Evolutionary conservation across 2,329 filamentous ascomycete genomes (phyloP).

Genomic region (Ilyonectria sp.): DNA sequence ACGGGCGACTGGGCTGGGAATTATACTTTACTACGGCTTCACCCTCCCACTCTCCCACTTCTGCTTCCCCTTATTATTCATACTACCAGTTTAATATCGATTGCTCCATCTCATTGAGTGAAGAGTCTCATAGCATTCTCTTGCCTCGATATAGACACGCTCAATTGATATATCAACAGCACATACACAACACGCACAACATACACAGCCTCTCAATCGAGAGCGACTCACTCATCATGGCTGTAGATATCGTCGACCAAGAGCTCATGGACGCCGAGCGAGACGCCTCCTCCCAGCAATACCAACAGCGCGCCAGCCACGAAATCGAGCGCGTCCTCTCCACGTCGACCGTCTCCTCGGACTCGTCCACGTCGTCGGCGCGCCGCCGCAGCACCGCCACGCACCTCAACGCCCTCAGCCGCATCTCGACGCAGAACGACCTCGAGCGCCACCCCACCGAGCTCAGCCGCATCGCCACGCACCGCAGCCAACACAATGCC

Average conservation of each 20-base stretch:
- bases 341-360: constrained; percentile 64
- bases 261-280: constrained; percentile 69
- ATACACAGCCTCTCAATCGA: not conserved
- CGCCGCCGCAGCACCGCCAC: constrained; percentile 42
- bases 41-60: constrained; percentile 7
- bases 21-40: constrained; percentile 27
- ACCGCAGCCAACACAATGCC: constrained; percentile 77
- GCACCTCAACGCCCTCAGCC: constrained; percentile 65
- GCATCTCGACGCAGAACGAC: constrained; percentile 76
- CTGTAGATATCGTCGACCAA: constrained; percentile 68
- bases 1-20: not conserved
- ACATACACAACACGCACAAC: not conserved
- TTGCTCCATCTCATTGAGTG: not conserved
- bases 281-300: constrained; percentile 63
- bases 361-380: constrained; percentile 58
- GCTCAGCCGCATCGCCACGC: constrained; percentile 80
- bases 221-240: constrained; percentile 47
- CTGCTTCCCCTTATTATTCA: constrained; percentile 8
- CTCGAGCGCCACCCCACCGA: constrained; percentile 79
- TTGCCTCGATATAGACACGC: not conserved
- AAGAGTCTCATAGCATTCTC: not conserved
- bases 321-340: constrained; percentile 75
- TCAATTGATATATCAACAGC: not conserved
- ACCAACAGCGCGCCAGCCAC: constrained; percentile 60
- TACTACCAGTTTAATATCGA: not conserved